Conservation (phyloP, 2,329 filamentous ascomycete genomes). For the Cercospora citrullina region DNA sequence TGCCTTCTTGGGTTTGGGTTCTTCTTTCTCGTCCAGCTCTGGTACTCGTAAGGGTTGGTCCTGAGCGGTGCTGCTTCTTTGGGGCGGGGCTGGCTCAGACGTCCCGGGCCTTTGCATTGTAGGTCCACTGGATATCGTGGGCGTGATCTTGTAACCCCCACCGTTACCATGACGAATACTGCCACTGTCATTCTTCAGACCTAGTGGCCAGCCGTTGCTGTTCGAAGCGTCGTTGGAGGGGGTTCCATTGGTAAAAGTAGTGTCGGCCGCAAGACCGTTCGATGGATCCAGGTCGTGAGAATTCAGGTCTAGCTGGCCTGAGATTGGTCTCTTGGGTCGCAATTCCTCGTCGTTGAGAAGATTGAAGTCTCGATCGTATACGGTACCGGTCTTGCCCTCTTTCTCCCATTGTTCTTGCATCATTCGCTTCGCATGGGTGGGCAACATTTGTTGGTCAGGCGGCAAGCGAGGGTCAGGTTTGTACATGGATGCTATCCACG, state of each 20-base stretch:
- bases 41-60: conserved; percentile 54
- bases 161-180: conserved; percentile 44
- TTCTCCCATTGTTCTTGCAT: conserved; percentile 95
- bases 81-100: conserved; percentile 21
- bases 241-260: conserved; percentile 19
- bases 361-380: conserved; percentile 85
- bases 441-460: conserved; percentile 91
- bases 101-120: conserved; percentile 25
- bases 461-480: conserved; percentile 92
- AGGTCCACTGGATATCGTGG: conserved; percentile 41
- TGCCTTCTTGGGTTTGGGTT: conserved; percentile 58
- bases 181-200: conserved; percentile 32
- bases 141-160: conserved; percentile 51
- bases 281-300: conserved; percentile 7
- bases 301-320: conserved; percentile 13
- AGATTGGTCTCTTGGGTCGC: conserved; percentile 45
- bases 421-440: conserved; percentile 85
- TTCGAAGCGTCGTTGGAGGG: conserved; percentile 10
- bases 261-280: neutral
- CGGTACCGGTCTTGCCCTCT: conserved; percentile 80
- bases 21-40: conserved; percentile 55
- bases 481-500: conserved; percentile 93
- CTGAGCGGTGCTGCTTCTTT: conserved; percentile 37
- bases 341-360: conserved; percentile 69
- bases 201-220: conserved; percentile 33